Evolutionary conservation across 2,329 filamentous ascomycete species (phyloP).

Genomic region (Trichophyton schoenleinii): DNA sequence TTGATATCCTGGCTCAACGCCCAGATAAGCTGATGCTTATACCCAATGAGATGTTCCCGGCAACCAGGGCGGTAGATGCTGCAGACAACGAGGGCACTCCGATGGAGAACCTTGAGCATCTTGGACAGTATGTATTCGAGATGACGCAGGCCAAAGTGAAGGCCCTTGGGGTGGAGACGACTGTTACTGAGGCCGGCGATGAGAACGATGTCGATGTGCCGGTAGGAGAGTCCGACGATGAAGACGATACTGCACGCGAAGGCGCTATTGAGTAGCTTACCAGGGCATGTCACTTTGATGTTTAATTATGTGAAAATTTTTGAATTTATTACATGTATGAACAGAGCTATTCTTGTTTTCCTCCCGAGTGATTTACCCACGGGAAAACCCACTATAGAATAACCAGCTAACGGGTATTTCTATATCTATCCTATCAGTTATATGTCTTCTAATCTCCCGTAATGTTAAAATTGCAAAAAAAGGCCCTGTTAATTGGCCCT

Average conservation of each 20-base stretch:
- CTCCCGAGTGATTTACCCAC: neutral
- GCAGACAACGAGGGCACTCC: conserved; percentile 40
- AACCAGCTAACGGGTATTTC: neutral
- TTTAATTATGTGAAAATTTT: neutral
- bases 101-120: conserved; percentile 86
- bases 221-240: conserved; percentile 21
- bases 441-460: too few relatives aligned
- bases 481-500: neutral
- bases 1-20: conserved; percentile 62
- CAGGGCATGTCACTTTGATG: neutral
- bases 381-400: neutral
- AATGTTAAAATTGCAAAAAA: too few relatives aligned
- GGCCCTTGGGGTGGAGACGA: conserved; percentile 38
- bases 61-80: conserved; percentile 39
- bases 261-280: conserved; percentile 1
- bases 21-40: conserved; percentile 70
- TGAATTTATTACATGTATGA: neutral
- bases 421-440: neutral
- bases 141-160: conserved; percentile 70
- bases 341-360: neutral
- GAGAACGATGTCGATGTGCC: conserved; percentile 26
- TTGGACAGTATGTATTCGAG: conserved; percentile 91
- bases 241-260: conserved; percentile 11
- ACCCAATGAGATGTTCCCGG: conserved; percentile 76
- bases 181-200: conserved; percentile 16